phyloP scores from a whole-genome alignment of 495 filamentous ascomycete genomes.

The Talaromyces liani region DNA sequence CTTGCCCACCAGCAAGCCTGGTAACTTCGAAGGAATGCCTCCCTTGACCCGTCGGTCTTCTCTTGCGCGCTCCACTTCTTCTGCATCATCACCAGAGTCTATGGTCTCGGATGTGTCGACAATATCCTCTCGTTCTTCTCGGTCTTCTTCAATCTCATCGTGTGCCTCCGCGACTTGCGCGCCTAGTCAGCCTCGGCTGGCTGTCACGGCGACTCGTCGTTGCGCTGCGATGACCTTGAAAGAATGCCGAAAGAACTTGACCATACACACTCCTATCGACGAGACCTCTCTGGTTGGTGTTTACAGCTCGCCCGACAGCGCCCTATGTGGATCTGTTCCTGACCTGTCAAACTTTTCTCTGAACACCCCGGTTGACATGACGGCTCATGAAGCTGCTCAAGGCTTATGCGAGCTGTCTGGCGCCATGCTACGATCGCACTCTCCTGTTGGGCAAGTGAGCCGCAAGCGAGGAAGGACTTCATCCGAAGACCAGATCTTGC shows the following conservation, averaged over 20 bases:
- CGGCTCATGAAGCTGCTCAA: conserved; percentile 51
- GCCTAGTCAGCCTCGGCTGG: conserved; percentile 58
- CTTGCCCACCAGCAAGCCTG: conserved; percentile 48
- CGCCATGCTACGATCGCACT: conserved; percentile 16
- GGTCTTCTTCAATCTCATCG: conserved; percentile 68
- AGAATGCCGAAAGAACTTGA: conserved; percentile 32
- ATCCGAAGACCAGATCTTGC: conserved; percentile 59
- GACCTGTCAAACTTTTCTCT: conserved; percentile 47
- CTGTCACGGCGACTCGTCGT: conserved; percentile 76
- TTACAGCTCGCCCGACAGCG: conserved; percentile 55
- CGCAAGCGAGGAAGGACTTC: conserved; percentile 64
- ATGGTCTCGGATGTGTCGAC: conserved; percentile 79
- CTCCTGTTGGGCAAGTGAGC: conserved; percentile 13
- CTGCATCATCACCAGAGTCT: conserved; percentile 79
- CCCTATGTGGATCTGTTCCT: conserved; percentile 39
- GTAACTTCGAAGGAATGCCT: conserved; percentile 38
- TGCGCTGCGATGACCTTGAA: conserved; percentile 54
- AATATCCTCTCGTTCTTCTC: conserved; percentile 52
- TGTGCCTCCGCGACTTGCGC: conserved; percentile 59
- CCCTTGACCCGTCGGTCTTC: conserved; percentile 61
- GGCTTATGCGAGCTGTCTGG: conserved; percentile 58
- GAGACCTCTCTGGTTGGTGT: conserved; percentile 41
- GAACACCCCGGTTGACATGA: conserved; percentile 38
- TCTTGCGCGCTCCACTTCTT: conserved; percentile 67
- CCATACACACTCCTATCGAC: conserved; percentile 37